phyloP scores from a whole-genome alignment of 2,329 filamentous ascomycete genomes.

The Penicillium sp. region DNA sequence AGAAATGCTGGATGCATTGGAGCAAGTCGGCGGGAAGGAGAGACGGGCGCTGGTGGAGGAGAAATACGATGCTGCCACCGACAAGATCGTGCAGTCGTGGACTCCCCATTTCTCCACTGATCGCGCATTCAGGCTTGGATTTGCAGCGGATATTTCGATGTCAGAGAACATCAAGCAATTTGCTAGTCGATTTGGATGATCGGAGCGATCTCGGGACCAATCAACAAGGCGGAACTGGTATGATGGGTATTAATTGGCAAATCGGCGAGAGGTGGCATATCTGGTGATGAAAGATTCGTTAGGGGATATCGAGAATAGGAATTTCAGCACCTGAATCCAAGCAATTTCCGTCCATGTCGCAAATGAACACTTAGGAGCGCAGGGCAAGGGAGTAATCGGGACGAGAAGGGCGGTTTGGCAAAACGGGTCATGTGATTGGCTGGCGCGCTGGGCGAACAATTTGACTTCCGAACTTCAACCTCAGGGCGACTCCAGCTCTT shows the following conservation, averaged over 20 bases:
- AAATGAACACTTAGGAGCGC: slow-evolving; percentile 1
- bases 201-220: slow-evolving; percentile 13
- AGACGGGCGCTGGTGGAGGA: slow-evolving; percentile 54
- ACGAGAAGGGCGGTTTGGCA: slow-evolving; percentile 38
- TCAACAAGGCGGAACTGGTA: slow-evolving; percentile 16
- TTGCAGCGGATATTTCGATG: slow-evolving; percentile 42
- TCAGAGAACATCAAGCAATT: slow-evolving; percentile 42
- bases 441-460: slow-evolving; percentile 42
- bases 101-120: slow-evolving; percentile 55
- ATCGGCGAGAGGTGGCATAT: too few relatives aligned
- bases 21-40: slow-evolving; percentile 55
- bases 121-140: slow-evolving; percentile 53
- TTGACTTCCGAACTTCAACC: slow-evolving; percentile 47
- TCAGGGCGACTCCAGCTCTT: slow-evolving; percentile 44
- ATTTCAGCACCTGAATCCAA: not conserved
- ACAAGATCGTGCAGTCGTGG: slow-evolving; percentile 61
- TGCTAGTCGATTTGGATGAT: slow-evolving; percentile 33
- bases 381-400: slow-evolving; percentile 34
- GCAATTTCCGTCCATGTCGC: not conserved
- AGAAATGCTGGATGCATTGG: slow-evolving; percentile 59
- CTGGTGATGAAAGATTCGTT: too few relatives aligned
- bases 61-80: slow-evolving; percentile 53
- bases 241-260: slow-evolving; percentile 1
- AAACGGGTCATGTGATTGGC: slow-evolving; percentile 47
- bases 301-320: too few relatives aligned